phyloP scores from a whole-genome alignment of 495 filamentous ascomycete species.

The Paragyromitra xinjiangensis region DNA sequence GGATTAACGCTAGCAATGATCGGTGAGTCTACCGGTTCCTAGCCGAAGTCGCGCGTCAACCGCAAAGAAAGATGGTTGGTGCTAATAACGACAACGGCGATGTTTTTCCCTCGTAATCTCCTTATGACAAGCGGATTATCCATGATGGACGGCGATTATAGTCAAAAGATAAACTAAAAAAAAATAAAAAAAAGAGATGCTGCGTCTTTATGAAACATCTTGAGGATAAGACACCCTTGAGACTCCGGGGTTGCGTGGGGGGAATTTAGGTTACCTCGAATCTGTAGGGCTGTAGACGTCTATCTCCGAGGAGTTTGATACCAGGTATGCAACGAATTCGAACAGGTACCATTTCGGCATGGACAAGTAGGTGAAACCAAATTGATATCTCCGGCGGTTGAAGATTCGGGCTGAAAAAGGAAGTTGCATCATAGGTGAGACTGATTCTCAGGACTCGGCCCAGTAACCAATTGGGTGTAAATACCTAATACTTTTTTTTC shows the following conservation, averaged over 20 bases:
- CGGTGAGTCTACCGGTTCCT: neutral
- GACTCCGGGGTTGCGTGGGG: slow-evolving; percentile 19
- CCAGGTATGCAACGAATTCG: slow-evolving; percentile 18
- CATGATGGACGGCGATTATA: slow-evolving; percentile 56
- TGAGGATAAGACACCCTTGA: slow-evolving; percentile 28
- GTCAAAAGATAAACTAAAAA: slow-evolving; percentile 56
- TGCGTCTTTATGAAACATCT: slow-evolving; percentile 57
- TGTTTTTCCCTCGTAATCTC: slow-evolving; percentile 39
- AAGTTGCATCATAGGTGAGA: neutral
- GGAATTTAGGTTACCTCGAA: slow-evolving; percentile 10
- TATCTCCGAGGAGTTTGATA: slow-evolving; percentile 41
- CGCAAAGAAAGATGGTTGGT: slow-evolving; percentile 26
- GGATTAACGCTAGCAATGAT: slow-evolving; percentile 8
- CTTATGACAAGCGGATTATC: slow-evolving; percentile 22
- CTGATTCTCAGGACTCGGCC: neutral
- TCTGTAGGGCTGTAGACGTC: slow-evolving; percentile 25
- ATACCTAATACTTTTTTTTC: slow-evolving; percentile 1
- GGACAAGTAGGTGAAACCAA: slow-evolving; percentile 4
- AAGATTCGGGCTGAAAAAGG: slow-evolving; percentile 12
- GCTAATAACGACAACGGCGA: slow-evolving; percentile 31
- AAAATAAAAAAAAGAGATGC: slow-evolving; percentile 56
- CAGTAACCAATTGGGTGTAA: neutral
- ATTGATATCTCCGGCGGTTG: slow-evolving; percentile 8
- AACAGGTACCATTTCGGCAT: slow-evolving; percentile 2
- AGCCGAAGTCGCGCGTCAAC: slow-evolving; percentile 7